Base-by-base conservation (phyloP, 495 filamentous ascomycete genomes). In the Geopyxis carbonaria region DNA sequence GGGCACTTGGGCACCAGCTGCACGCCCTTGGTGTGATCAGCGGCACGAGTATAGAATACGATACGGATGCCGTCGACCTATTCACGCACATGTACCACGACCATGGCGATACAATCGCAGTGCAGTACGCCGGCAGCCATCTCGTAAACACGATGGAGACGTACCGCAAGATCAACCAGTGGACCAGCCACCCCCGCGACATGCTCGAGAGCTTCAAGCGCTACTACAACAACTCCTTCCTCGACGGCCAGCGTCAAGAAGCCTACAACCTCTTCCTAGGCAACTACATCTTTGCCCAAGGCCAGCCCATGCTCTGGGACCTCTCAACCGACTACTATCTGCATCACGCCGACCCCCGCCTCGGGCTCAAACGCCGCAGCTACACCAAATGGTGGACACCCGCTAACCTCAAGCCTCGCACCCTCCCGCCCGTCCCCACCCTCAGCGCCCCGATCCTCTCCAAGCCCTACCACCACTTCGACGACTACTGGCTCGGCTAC, bases 121-220 rank as follows among this genome's bases (percentile, higher is more conserved):
- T 94, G 22, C 89, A 97, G 53, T 97, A 97, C 53, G 91, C 91
- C 35, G 91, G 89, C 18, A 94, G 86, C 7, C 89, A 95, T 57
- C 67, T 97, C 1, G 89, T 97, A 43, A 97, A 97, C 58, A 97
- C 89, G 1, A 93, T 94, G 87, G 86, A 86, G 42, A 95, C 91
- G 2, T 97, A 97, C 57, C 76, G 89, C 35, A 94, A 93, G 58
- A 91, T 93, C 55, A 95, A 95, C 44, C 86, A 94, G 55, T 97
- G 89, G 89, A 93, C 82, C 27, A 93, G 84, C 46, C 82, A 91
- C 51, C 93, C 89, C 5, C 70, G 89, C 30, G 89, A 97, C 57
- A 97, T 97, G 89, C 82, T 97, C 7, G 89, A 97, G 59, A 92
- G 82, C 57, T 94, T 97, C 65, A 97, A 95, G 57, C 75, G 89